Evolutionary conservation across 2,329 filamentous ascomycete genomes (phyloP), one percentile per base, ranked within the genome.

Genomic region (Coniosporium tulheliwenetii): DNA sequence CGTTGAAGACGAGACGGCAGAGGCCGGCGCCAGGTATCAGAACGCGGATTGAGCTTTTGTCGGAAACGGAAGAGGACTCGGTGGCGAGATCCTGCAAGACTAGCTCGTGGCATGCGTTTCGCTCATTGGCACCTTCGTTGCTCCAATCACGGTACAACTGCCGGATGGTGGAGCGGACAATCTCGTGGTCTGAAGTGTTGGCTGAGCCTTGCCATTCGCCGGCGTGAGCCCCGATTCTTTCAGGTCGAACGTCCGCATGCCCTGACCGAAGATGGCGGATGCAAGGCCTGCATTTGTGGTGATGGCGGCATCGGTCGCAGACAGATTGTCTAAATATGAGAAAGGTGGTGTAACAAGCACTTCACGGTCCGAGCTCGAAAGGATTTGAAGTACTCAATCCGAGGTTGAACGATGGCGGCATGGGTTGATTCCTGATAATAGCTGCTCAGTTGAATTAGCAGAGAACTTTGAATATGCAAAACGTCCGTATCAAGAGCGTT

Each of bases 91-190:
- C 37, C n/a, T 14, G 13, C 34, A 93, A 61, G 5, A 96, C 72
- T 0, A 84, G 85, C 0, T 68, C 71, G 54, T 91, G 93, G 53
- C 81, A 85, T 2, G 76, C 75, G n/a, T 75, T 67, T 34, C 91
- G 70, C 64, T 98, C 93, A 0, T 59, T 55, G 2, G 64, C 66
- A 0, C 89, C 91, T 52, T 83, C 87, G 1, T 67, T 71, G 16
- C 84, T 85, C 91, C 93, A 98, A 59, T 98, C 91, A 12, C 91
- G 79, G 60, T 87, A 96, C 57, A 96, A 84, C 55, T 98, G 91
- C 9, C 87, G 78, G 40, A 98, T 71, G 1, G 87, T 96, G 52
- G 85, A 93, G 46, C 86, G 75, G 2, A 89, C 87, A 61, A 96
- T 98, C 55, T 93, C 85, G 40, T 91, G 67, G 52, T 96, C 89